A percentile compares a stretch with the other conserved stretches of the same genome.
Conservation (phyloP, 768 basidiomycete genomes). For the Macrolepiota fuliginosa region DNA sequence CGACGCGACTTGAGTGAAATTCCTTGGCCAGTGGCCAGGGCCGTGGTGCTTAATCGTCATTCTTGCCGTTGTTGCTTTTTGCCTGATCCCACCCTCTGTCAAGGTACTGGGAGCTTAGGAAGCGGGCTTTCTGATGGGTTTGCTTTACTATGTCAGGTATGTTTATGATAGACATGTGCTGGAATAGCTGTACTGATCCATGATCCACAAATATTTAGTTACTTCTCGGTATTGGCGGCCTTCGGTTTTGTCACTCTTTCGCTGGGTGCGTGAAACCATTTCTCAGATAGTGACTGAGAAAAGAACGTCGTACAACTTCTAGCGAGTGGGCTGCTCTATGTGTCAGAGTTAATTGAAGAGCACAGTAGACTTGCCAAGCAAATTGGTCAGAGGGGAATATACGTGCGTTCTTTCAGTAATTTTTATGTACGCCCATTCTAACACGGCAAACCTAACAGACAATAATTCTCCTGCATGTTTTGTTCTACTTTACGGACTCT, state of each 20-base stretch:
- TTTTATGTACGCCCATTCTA: not conserved
- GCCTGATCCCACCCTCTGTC: not conserved
- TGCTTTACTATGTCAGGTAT: conserved; percentile 65
- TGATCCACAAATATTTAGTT: conserved; percentile 39
- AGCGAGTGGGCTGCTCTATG: conserved; percentile 93
- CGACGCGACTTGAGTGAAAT: conserved; percentile 12
- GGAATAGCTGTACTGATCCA: not conserved
- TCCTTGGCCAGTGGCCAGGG: not conserved
- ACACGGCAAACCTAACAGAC: conserved; percentile 42
- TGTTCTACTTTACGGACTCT: conserved; percentile 77
- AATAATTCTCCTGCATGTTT: conserved; percentile 73
- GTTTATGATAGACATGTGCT: conserved; percentile 14
- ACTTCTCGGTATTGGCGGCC: conserved; percentile 70
- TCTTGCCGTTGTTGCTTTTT: not conserved
- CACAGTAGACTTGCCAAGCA: conserved; percentile 80
- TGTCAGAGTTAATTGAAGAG: conserved; percentile 96
- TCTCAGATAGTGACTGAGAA: not conserved
- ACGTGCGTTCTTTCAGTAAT: conserved; percentile 52
- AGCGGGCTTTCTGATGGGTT: conserved; percentile 35
- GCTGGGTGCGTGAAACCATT: conserved; percentile 56
- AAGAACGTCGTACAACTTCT: conserved; percentile 15
- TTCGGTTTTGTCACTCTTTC: conserved; percentile 92
- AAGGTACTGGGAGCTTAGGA: conserved; percentile 3
- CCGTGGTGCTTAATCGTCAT: not conserved
- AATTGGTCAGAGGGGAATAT: conserved; percentile 82